Percentiles rank a stretch among this genome's conserved stretches.
Evolutionary conservation across 495 filamentous ascomycete genomes (phyloP).

Genomic region (Penicillium odoratum): DNA sequence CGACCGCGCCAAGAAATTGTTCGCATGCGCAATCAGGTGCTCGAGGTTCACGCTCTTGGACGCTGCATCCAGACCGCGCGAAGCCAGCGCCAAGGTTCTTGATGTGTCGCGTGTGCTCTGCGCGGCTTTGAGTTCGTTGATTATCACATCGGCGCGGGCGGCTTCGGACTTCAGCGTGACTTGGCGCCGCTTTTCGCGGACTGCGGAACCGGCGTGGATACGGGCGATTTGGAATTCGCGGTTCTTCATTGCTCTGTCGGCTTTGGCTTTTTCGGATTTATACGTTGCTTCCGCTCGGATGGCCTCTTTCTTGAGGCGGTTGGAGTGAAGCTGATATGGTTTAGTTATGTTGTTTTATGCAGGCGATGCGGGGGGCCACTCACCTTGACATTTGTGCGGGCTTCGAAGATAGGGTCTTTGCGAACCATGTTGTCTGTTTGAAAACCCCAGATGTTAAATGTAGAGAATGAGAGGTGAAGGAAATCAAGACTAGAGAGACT

Average conservation of each 20-base stretch:
- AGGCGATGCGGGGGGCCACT: slow-evolving; percentile 7
- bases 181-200: slow-evolving; percentile 50
- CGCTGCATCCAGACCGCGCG: slow-evolving; percentile 45
- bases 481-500: background rate
- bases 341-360: background rate
- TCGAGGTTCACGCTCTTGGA: slow-evolving; percentile 48
- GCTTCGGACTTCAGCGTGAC: slow-evolving; percentile 47
- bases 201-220: slow-evolving; percentile 48
- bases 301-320: slow-evolving; percentile 50
- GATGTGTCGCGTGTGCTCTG: slow-evolving; percentile 51
- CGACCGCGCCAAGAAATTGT: slow-evolving; percentile 47
- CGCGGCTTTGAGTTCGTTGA: slow-evolving; percentile 51
- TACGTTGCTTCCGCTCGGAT: slow-evolving; percentile 46
- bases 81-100: slow-evolving; percentile 44
- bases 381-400: slow-evolving; percentile 53
- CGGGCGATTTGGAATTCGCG: slow-evolving; percentile 52
- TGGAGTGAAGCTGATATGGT: slow-evolving; percentile 41
- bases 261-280: slow-evolving; percentile 51
- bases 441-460: background rate
- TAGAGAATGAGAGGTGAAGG: background rate
- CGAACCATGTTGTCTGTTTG: slow-evolving; percentile 41
- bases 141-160: slow-evolving; percentile 49
- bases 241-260: slow-evolving; percentile 51
- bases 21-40: slow-evolving; percentile 44
- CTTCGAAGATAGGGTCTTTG: slow-evolving; percentile 52